Evolutionary conservation across 2,329 filamentous ascomycete genomes (phyloP), one percentile per base, ranked within the genome.

Genomic region (Fusarium multiceps): DNA sequence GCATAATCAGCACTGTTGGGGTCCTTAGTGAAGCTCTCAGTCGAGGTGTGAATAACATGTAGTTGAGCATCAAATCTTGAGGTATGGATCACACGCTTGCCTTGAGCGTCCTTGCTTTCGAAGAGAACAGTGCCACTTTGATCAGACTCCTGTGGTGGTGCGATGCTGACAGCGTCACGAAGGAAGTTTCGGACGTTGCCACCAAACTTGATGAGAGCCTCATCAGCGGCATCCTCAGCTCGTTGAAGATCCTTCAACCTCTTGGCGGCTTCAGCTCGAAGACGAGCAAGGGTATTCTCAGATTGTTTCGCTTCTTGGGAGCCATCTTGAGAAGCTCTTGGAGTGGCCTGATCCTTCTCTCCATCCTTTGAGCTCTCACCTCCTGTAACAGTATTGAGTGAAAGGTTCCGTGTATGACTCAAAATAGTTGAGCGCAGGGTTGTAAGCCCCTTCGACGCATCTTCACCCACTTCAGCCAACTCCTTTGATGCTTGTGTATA

Each of bases 171-270:
- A 53, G 96, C 96, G 72, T 99, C 95, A 55, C 91, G 89, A 67
- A 99, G 84, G 82, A 97, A 98, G 80, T 95, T 92, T 40, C 93
- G 88, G 50, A 99, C 89, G 74, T 96, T 98, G 62, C 90, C 89
- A 23, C 96, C 96, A 75, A 98, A 98, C 71, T 93, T 93, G 72
- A 98, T 83, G 12, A 99, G 88, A 1, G 96, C 96, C 80, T 98
- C 96, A 78, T 99, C 96, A 10, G 96, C 96, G 6, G 95, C 95
- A 77, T 98, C 95, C 80, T 99, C 96, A 14, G 95, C 96, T 73
- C 89, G 89, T 77, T 98, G 93, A 21, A 98, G 90, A 63, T 98
- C 93, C 76, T 93, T 96, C 63, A 98, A 83, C 49, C 93, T 89
- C 80, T 93, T 94, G 27, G 92, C 85, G 7, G 94, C 94, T 81